These are phyloP conservation scores for Tephrocybe rancida DNA, from an alignment of 768 basidiomycete species.

Conservation along the genomic window DNA sequence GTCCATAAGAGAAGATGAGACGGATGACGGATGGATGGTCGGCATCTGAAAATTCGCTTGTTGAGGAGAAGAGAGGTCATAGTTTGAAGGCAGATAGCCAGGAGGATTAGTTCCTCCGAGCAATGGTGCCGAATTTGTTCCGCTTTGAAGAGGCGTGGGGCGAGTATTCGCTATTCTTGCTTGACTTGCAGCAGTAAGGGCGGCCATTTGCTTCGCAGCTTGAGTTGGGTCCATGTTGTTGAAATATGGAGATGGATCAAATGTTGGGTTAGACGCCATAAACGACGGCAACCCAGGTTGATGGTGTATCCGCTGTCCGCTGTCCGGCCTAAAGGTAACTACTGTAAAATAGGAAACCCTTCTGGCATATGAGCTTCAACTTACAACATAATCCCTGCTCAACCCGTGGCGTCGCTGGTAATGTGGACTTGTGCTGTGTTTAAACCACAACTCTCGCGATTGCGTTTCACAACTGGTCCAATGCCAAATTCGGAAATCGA, in stretches of 20 bases:
- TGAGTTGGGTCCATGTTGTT: slow-evolving; percentile 63
- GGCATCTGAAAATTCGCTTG: slow-evolving; percentile 50
- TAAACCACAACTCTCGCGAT: too few relatives aligned
- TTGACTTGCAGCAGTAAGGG: slow-evolving; percentile 65
- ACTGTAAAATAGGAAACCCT: slow-evolving; percentile 10
- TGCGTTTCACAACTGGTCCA: slow-evolving; percentile 6
- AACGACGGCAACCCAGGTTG: slow-evolving; percentile 33
- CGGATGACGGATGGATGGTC: slow-evolving; percentile 42
- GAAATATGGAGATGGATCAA: slow-evolving; percentile 43
- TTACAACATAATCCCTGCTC: slow-evolving; percentile 33
- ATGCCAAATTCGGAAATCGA: slow-evolving; percentile 14
- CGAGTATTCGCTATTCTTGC: slow-evolving; percentile 59
- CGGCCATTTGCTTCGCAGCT: slow-evolving; percentile 82
- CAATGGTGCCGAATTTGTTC: slow-evolving; percentile 70
- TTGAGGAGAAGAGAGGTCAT: slow-evolving; percentile 44
- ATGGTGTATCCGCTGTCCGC: slow-evolving; percentile 37
- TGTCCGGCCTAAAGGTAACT: slow-evolving; percentile 33
- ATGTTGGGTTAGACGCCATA: slow-evolving; percentile 30
- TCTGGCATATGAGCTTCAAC: slow-evolving; percentile 15
- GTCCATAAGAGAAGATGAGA: slow-evolving; percentile 46
- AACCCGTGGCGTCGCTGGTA: slow-evolving; percentile 13
- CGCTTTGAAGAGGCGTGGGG: slow-evolving; percentile 37
- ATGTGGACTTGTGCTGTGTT: not conserved
- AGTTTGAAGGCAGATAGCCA: slow-evolving; percentile 41
- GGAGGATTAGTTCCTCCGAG: slow-evolving; percentile 61